Evolutionary conservation across 495 filamentous ascomycete genomes (phyloP), one percentile per base, ranked within the genome.

Genomic region (Xylaria palmicola): DNA sequence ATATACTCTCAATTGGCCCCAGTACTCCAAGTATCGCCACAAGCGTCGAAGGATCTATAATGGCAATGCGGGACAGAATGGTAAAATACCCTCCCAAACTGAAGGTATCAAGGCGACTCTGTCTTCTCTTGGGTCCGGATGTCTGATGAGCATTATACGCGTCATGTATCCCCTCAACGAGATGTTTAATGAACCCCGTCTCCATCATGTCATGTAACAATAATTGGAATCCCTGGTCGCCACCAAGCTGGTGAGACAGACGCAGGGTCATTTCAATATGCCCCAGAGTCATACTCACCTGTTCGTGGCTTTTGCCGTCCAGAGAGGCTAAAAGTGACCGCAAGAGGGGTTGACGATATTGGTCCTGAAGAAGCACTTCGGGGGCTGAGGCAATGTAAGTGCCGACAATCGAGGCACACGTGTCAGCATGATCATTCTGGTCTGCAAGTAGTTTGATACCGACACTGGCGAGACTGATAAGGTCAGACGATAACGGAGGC

Each of bases 321-420:
- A 91, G 74, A 0, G 90, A 79, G 13, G 76, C 72, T 12, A 83
- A 74, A 32, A 97, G 81, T 0, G 84, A 79, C 3, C 66, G 63
- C 13, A 95, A 69, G 1, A 88, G 72, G 4, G 76, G 79, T 4
- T 78, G 73, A 13, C 90, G 81, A 51, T 87, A 74, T n/a, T 72
- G 69, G 62, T 90, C 84, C 48, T 79, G 79, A 5, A 98, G 85
- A 20, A 97, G 85, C 15, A 86, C 81, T 27, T 83, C 76, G 0
- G 94, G 94, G 0, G 91, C 86, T 5, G 97, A 84, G 24, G 91
- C 64, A 44, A 97, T 81, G 69, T 97, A 98, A 1, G 81, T 84
- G 65, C 92, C 90, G 9, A 88, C 77, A 59, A 94, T 91, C 22
- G 43, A 10, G n/a, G 54, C 40, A 51, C 86, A 82, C 15, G 91